Conservation (phyloP, 495 filamentous ascomycete genomes). For the Penicillium alfredii region DNA sequence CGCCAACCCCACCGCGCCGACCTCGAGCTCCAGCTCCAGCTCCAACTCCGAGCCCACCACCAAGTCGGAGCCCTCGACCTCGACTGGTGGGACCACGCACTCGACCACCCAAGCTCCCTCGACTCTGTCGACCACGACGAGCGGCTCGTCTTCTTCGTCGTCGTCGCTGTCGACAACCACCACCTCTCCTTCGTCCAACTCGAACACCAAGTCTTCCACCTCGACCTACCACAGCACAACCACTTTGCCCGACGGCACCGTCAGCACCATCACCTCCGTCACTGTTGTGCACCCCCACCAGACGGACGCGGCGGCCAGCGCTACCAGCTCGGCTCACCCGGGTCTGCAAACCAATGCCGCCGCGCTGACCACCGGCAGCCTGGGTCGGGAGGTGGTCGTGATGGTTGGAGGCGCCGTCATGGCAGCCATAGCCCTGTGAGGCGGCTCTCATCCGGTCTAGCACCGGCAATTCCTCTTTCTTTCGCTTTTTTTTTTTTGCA, state of each 20-base stretch:
- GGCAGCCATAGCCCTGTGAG: slow-evolving; percentile 36
- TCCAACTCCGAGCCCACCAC: too few species aligned
- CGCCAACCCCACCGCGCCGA: slow-evolving; percentile 2
- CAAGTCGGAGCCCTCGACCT: background rate
- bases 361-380: slow-evolving; percentile 23
- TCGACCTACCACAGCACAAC: slow-evolving; percentile 42
- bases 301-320: slow-evolving; percentile 20
- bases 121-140: background rate
- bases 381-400: slow-evolving; percentile 35
- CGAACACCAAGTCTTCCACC: slow-evolving; percentile 28
- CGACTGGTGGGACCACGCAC: background rate
- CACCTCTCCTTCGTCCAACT: slow-evolving; percentile 27
- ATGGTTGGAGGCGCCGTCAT: slow-evolving; percentile 41
- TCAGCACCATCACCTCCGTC: slow-evolving; percentile 43
- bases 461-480: too few species aligned
- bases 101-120: background rate
- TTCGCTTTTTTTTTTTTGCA: slow-evolving; percentile 8
- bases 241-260: slow-evolving; percentile 67
- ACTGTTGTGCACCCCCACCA: slow-evolving; percentile 37
- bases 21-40: slow-evolving; percentile 3
- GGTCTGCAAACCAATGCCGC: slow-evolving; percentile 41
- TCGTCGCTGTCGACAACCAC: slow-evolving; percentile 11
- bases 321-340: slow-evolving; percentile 23
- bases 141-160: background rate
- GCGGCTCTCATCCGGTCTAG: background rate